Evolutionary conservation across 352 stramenopile genomes (phyloP).

Genomic region (Pythium rhizo-oryzae): DNA sequence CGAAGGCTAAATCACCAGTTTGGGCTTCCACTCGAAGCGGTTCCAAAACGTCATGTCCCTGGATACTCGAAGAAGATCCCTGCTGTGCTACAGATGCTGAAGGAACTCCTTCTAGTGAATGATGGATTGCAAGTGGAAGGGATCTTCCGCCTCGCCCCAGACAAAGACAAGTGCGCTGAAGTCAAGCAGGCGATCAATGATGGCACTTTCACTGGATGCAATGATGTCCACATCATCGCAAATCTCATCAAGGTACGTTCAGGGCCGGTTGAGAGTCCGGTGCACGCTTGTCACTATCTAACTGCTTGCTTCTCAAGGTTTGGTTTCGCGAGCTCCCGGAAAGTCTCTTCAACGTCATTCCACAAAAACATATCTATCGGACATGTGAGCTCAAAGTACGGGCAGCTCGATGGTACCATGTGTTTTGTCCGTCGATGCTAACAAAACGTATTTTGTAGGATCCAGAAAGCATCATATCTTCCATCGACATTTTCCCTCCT

Average conservation of each 20-base stretch:
- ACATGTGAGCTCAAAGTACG: constrained; percentile 50
- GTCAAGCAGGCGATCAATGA: constrained; percentile 78
- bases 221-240: constrained; percentile 76
- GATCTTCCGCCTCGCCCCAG: constrained; percentile 79
- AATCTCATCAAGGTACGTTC: constrained; percentile 76
- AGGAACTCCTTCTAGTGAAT: constrained; percentile 52
- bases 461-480: constrained; percentile 34
- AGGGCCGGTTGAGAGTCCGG: too few species aligned
- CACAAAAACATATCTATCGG: constrained; percentile 61
- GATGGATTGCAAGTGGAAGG: constrained; percentile 54
- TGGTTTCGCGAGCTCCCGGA: constrained; percentile 84
- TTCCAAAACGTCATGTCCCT: constrained; percentile 58
- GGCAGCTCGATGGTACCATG: background rate
- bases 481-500: constrained; percentile 39
- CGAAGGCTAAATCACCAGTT: constrained; percentile 73
- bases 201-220: constrained; percentile 55
- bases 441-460: constrained; percentile 33
- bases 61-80: constrained; percentile 73
- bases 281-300: constrained; percentile 1
- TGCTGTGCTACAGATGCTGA: constrained; percentile 78
- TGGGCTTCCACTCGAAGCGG: constrained; percentile 59
- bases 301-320: constrained; percentile 33
- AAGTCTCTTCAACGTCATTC: constrained; percentile 69
- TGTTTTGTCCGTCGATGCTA: background rate
- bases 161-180: constrained; percentile 53